Conservation (phyloP, 1,284 basidiomycete genomes). For the Apiotrichum laibachii region DNA sequence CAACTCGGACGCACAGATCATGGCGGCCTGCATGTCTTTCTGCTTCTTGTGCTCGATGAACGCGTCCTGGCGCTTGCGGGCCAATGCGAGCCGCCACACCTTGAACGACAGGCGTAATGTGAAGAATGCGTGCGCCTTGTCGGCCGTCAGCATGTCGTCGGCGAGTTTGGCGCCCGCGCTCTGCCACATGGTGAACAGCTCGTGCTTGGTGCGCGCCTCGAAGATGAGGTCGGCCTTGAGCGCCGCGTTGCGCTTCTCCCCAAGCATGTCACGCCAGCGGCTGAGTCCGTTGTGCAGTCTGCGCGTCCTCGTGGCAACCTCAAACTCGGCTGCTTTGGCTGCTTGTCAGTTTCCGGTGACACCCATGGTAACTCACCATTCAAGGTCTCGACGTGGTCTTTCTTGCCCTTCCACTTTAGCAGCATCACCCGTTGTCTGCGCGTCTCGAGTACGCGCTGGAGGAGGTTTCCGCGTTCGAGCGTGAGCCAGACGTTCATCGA, state of each 20-base stretch:
- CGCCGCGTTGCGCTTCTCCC: conserved; percentile 19
- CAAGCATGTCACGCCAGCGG: conserved; percentile 32
- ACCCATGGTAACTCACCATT: conserved; percentile 6
- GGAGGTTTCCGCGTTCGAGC: conserved; percentile 15
- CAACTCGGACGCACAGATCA: not conserved
- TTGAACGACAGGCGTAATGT: conserved; percentile 27
- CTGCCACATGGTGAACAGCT: conserved; percentile 28
- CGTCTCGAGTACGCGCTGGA: conserved; percentile 16
- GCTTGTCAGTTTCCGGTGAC: not conserved
- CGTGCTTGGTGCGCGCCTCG: conserved; percentile 18
- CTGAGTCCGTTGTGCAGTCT: conserved; percentile 20
- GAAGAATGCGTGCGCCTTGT: conserved; percentile 44
- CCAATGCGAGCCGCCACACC: conserved; percentile 28
- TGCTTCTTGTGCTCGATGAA: conserved; percentile 17
- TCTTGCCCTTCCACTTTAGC: conserved; percentile 10
- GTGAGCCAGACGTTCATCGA: conserved; percentile 18
- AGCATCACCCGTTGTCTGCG: conserved; percentile 3
- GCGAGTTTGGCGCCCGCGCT: conserved; percentile 17
- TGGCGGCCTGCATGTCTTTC: not conserved
- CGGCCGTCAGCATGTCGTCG: conserved; percentile 27
- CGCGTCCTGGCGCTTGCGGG: conserved; percentile 17
- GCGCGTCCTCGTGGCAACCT: not conserved
- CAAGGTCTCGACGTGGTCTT: not conserved
- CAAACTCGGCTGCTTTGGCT: conserved; percentile 12
- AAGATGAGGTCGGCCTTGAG: conserved; percentile 32